These are phyloP conservation scores for Dactylellina leptospora DNA, from an alignment of 2,329 filamentous ascomycete genomes.

Conservation along the genomic window DNA sequence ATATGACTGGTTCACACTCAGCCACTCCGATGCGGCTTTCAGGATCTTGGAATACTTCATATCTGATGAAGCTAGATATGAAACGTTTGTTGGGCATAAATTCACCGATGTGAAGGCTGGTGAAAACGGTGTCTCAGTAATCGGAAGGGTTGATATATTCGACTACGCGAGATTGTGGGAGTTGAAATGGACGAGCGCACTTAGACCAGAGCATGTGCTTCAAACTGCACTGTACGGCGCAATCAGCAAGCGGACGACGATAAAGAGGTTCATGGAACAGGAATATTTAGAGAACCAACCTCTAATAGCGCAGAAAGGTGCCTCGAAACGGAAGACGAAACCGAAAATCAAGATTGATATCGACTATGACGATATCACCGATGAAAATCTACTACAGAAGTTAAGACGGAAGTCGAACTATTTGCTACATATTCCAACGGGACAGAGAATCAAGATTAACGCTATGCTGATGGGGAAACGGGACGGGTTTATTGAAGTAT, in stretches of 20 bases:
- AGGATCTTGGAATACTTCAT: conserved; percentile 11
- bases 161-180: conserved; percentile 44
- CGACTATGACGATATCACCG: conserved; percentile 32
- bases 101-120: conserved; percentile 34
- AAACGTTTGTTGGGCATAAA: conserved; percentile 30
- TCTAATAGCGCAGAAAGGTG: background rate
- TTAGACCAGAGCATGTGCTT: conserved; percentile 43
- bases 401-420: conserved; percentile 30
- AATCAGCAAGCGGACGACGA: conserved; percentile 27
- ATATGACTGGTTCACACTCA: conserved; percentile 48
- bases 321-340: conserved; percentile 15
- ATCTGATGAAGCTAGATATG: conserved; percentile 23
- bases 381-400: conserved; percentile 21
- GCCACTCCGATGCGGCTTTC: conserved; percentile 26
- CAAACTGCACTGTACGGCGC: conserved; percentile 38
- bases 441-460: conserved; percentile 30
- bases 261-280: conserved; percentile 36
- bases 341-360: conserved; percentile 39
- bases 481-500: conserved; percentile 45
- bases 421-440: conserved; percentile 38
- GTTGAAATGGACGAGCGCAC: conserved; percentile 41
- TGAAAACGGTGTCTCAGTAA: conserved; percentile 18
- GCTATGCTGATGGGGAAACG: background rate
- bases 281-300: conserved; percentile 20
- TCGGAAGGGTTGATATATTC: conserved; percentile 40